Conservation (phyloP, 768 basidiomycete species). For the Pulveroboletus ravenelii region DNA sequence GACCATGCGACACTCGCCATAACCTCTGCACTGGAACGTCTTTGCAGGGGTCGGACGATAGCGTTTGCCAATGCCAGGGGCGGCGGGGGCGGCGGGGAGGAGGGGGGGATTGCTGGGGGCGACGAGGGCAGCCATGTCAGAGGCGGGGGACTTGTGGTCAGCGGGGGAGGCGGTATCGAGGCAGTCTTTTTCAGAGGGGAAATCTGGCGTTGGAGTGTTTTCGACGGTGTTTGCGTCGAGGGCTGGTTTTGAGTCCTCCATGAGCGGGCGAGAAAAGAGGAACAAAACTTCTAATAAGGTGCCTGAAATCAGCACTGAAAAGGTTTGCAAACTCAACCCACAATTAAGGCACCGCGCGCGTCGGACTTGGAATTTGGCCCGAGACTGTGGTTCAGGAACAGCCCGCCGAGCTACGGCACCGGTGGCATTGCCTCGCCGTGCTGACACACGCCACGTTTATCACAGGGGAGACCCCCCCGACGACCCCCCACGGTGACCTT, state of each 20-base stretch:
- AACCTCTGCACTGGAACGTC: slow-evolving; percentile 93
- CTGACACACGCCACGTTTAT: slow-evolving; percentile 2
- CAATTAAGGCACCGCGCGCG: slow-evolving; percentile 34
- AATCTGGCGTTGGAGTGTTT: slow-evolving; percentile 2
- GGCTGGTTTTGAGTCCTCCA: slow-evolving; percentile 34
- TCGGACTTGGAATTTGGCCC: slow-evolving; percentile 29
- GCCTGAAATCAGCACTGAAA: slow-evolving; percentile 33
- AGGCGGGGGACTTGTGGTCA: slow-evolving; percentile 1
- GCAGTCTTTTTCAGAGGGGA: slow-evolving; percentile 2
- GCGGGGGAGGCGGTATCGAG: neutral
- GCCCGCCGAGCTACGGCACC: slow-evolving; percentile 35
- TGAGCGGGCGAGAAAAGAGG: slow-evolving; percentile 31
- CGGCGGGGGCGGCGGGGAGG: slow-evolving; percentile 15
- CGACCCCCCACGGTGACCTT: slow-evolving; percentile 14
- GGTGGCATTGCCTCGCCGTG: slow-evolving; percentile 23
- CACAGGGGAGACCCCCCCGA: slow-evolving; percentile 18
- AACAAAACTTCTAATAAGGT: slow-evolving; percentile 32
- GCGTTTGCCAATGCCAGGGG: slow-evolving; percentile 45
- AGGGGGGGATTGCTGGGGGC: slow-evolving; percentile 19
- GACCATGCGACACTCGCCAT: slow-evolving; percentile 94
- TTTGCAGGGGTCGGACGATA: slow-evolving; percentile 85
- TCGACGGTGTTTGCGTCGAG: slow-evolving; percentile 21
- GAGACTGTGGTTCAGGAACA: slow-evolving; percentile 29
- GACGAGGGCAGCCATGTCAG: slow-evolving; percentile 34
- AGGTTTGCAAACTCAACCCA: slow-evolving; percentile 23